These are phyloP conservation scores for Hypoxylon sp. DNA, from an alignment of 2,329 filamentous ascomycete genomes.

Conservation along the genomic window DNA sequence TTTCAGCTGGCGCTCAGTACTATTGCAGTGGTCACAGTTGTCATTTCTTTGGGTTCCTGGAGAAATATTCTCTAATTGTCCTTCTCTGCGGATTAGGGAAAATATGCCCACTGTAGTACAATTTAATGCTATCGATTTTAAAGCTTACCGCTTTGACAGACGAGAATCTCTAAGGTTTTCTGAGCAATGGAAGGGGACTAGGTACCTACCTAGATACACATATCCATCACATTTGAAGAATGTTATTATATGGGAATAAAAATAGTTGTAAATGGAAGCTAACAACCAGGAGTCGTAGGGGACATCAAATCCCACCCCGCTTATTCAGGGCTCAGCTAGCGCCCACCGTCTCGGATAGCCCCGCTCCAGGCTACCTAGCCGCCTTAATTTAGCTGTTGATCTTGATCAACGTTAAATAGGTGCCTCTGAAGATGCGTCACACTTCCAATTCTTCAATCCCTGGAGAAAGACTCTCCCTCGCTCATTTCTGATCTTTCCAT, in stretches of 20 bases:
- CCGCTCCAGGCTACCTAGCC: too few relatives aligned
- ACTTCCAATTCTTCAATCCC: not conserved
- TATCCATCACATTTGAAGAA: too few relatives aligned
- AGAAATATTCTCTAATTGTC: not conserved
- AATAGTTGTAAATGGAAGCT: too few relatives aligned
- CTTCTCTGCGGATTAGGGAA: not conserved
- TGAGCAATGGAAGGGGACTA: not conserved
- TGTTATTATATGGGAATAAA: too few relatives aligned
- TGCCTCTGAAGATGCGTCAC: not conserved
- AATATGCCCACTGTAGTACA: too few relatives aligned
- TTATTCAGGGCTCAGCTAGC: not conserved
- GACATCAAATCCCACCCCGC: too few relatives aligned
- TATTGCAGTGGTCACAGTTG: not conserved
- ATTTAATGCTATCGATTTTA: not conserved
- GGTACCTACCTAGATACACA: too few relatives aligned
- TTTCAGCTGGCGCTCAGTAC: not conserved
- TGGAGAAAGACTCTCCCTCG: too few relatives aligned
- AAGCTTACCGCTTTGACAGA: not conserved
- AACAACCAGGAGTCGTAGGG: too few relatives aligned
- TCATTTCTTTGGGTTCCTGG: conserved; percentile 3
- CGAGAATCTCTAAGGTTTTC: not conserved
- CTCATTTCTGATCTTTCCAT: not conserved
- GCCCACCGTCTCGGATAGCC: not conserved
- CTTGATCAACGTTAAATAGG: not conserved
- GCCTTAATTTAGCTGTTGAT: too few relatives aligned